These are phyloP conservation scores for Trichoderma guizhouense DNA, from an alignment of 2,329 filamentous ascomycete genomes.

Conservation along the genomic window DNA sequence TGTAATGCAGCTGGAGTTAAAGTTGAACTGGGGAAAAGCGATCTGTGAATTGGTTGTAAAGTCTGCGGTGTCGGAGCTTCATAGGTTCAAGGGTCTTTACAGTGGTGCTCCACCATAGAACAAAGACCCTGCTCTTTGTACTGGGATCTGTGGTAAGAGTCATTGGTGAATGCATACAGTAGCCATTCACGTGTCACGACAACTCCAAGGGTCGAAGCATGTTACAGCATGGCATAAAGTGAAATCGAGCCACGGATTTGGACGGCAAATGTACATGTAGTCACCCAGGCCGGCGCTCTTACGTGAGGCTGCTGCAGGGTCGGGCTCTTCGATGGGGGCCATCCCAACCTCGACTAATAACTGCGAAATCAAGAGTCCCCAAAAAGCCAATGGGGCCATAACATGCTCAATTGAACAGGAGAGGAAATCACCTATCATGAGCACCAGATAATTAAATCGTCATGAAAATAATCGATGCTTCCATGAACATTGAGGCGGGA, in stretches of 20 bases:
- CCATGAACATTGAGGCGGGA: background rate
- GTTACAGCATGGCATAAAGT: background rate
- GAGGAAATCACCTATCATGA: background rate
- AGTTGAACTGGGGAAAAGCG: background rate
- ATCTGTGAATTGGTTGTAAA: background rate
- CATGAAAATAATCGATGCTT: background rate
- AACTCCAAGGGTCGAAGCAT: background rate
- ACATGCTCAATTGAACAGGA: background rate
- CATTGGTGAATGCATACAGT: background rate
- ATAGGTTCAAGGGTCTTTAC: background rate
- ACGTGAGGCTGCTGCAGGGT: background rate
- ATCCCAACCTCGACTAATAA: background rate
- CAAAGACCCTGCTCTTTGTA: background rate
- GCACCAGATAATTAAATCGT: background rate
- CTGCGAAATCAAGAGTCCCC: background rate
- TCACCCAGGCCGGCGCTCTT: constrained; percentile 1
- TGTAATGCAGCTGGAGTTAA: background rate
- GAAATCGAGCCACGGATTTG: background rate
- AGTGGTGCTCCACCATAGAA: background rate
- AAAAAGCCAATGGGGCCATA: background rate
- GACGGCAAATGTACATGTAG: background rate
- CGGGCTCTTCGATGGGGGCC: background rate
- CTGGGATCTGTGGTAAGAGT: background rate
- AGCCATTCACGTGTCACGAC: background rate
- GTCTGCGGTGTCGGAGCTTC: constrained; percentile 13